Base-by-base conservation (phyloP, 1,139 yeast species). In the Debaryomycetaceae sp. region DNA sequence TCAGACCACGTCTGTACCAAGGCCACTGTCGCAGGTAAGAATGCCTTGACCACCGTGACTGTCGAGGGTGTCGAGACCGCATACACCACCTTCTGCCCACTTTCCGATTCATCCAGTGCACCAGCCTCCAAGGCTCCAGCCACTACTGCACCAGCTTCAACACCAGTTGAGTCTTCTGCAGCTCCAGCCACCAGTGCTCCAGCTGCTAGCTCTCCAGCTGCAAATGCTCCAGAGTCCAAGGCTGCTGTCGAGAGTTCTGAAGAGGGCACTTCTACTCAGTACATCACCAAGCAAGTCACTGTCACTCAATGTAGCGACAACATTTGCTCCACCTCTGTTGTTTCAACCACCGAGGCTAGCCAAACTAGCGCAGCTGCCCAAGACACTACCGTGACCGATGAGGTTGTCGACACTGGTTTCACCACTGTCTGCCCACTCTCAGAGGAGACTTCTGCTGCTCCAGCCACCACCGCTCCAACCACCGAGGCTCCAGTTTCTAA, bases 401-500 rank as follows among this genome's bases (percentile, higher is more conserved):
- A 37, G 18, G 31, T 35, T 18, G 19, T 41, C n/a, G 19, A 22
- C 11, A 22, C 26, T 8, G 26, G 26, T 22, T 22, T 22, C 26
- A 22, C 26, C 26, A 22, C 26, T 22, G 26, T 22, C 11, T 22
- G 26, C 26, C 26, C 26, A 22, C 11, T 22, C 3, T 22, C 52
- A 11, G 53, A 52, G n/a, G n/a, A n/a, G n/a, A n/a, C n/a, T 31
- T 49, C 63, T 34, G 56, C 58, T 36, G 50, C 56, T 38, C 41
- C 46, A 29, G 48, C 48, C 47, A 30, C 47, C 24, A 51, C 60
- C 42, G 58, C 65, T 37, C 58, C 54, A 58, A 61, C 67, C 47
- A 59, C 68, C 35, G 59, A 52, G 53, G 57, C 63, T 44, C 66
- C 67, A 38, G 45, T 55, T 41, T 6, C 24, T 14, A 22, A 22